Conservation (phyloP, 805 yeast species). For the Metschnikowia kofuensis region DNA sequence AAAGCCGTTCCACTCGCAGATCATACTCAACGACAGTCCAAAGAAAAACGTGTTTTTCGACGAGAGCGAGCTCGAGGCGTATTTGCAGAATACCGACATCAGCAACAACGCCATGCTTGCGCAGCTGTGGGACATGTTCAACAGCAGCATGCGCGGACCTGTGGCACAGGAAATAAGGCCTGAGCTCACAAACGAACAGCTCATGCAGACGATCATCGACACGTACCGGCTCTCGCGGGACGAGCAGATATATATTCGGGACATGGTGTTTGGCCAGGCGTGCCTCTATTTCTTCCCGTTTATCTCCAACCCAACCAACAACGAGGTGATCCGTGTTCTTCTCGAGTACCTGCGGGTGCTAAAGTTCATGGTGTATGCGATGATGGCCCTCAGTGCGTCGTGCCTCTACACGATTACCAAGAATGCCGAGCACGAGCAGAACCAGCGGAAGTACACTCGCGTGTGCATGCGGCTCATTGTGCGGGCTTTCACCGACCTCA, state of each 20-base stretch:
- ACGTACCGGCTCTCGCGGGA: constrained; percentile 13
- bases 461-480: constrained; percentile 19
- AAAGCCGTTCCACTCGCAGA: constrained; percentile 19
- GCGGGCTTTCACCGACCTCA: constrained; percentile 18
- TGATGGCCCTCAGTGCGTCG: constrained; percentile 19
- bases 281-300: constrained; percentile 17
- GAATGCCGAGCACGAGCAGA: constrained; percentile 12
- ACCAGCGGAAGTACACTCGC: constrained; percentile 17
- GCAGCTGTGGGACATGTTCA: constrained; percentile 13
- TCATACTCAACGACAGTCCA: constrained; percentile 16
- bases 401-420: constrained; percentile 13
- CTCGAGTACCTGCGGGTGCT: constrained; percentile 19
- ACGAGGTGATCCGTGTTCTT: constrained; percentile 18
- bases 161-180: neutral
- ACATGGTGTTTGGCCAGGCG: constrained; percentile 10
- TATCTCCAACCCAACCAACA: constrained; percentile 10
- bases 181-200: constrained; percentile 9
- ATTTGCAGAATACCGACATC: constrained; percentile 12
- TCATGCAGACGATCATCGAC: constrained; percentile 12
- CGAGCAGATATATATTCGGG: constrained; percentile 14
- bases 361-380: constrained; percentile 19
- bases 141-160: constrained; percentile 3
- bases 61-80: constrained; percentile 15
- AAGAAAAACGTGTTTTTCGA: constrained; percentile 15
- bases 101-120: constrained; percentile 13